phyloP scores from a whole-genome alignment of 2,329 filamentous ascomycete species.

The Neofusicoccum cordaticola region DNA sequence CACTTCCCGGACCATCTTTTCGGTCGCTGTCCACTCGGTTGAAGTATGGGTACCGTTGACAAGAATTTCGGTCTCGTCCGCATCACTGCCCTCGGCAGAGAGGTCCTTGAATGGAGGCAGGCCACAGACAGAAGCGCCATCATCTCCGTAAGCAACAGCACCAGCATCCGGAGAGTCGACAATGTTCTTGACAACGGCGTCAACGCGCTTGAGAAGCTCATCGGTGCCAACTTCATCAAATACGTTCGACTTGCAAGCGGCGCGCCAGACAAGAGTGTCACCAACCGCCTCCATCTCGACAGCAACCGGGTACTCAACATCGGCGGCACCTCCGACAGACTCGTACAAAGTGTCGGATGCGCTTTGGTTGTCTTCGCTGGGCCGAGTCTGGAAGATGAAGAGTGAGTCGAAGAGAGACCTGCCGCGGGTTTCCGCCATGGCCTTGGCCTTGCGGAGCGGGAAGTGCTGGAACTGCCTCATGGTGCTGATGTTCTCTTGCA shows the following conservation, averaged over 20 bases:
- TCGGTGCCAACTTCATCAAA: conserved; percentile 48
- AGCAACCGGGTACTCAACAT: conserved; percentile 78
- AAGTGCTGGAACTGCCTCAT: conserved; percentile 73
- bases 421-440: conserved; percentile 45
- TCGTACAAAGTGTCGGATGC: conserved; percentile 49
- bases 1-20: conserved; percentile 44
- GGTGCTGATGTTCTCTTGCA: conserved; percentile 67
- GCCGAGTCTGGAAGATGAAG: conserved; percentile 63
- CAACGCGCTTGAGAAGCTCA: conserved; percentile 57
- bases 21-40: conserved; percentile 31
- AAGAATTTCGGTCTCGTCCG: neutral
- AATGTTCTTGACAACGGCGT: conserved; percentile 58
- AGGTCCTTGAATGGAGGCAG: conserved; percentile 46
- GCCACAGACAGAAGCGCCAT: conserved; percentile 63
- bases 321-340: conserved; percentile 62
- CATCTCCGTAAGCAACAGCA: conserved; percentile 53
- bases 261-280: conserved; percentile 63
- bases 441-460: conserved; percentile 68
- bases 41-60: conserved; percentile 4
- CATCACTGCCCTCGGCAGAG: neutral
- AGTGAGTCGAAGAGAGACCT: conserved; percentile 59
- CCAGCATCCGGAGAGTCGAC: conserved; percentile 48
- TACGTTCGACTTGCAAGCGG: conserved; percentile 63
- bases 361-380: conserved; percentile 22
- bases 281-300: conserved; percentile 70